These are phyloP conservation scores for Thraustochytrium sp. DNA, from an alignment of 352 stramenopile genomes.

Conservation along the genomic window DNA sequence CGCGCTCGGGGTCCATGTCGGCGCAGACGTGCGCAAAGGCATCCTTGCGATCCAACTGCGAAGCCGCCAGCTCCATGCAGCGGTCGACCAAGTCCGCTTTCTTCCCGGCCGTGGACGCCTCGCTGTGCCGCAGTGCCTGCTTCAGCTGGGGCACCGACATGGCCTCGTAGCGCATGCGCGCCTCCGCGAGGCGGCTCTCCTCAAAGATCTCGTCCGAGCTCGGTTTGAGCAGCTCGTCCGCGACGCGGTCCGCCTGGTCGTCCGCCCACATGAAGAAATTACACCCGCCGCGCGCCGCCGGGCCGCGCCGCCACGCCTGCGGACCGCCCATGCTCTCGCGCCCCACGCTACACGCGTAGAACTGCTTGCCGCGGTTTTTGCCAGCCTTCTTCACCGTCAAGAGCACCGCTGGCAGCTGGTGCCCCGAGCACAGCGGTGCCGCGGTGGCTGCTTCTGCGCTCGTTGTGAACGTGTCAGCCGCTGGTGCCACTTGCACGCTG, in stretches of 20 bases:
- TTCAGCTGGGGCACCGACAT: constrained; percentile 9
- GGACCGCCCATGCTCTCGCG: background rate
- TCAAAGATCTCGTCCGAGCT: background rate
- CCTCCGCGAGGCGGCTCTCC: background rate
- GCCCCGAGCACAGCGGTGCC: constrained; percentile 1
- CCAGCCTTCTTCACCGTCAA: background rate
- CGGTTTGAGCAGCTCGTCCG: background rate
- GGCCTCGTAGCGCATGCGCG: background rate
- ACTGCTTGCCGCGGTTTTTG: background rate
- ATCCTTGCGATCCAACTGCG: background rate
- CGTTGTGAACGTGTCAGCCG: background rate
- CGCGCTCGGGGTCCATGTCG: background rate
- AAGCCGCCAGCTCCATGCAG: background rate
- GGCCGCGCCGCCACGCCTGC: background rate
- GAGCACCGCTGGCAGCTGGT: background rate
- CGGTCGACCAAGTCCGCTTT: constrained; percentile 13
- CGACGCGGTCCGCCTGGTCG: background rate
- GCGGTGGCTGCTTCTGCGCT: background rate
- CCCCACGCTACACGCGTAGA: constrained; percentile 17
- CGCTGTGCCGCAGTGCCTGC: background rate
- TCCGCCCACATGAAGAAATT: constrained; percentile 43
- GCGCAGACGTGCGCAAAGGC: background rate
- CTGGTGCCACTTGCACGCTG: background rate
- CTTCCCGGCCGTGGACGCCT: background rate
- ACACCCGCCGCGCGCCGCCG: background rate